Evolutionary conservation across 1,284 basidiomycete genomes (phyloP).

Genomic region (Ganoderma lucidum): DNA sequence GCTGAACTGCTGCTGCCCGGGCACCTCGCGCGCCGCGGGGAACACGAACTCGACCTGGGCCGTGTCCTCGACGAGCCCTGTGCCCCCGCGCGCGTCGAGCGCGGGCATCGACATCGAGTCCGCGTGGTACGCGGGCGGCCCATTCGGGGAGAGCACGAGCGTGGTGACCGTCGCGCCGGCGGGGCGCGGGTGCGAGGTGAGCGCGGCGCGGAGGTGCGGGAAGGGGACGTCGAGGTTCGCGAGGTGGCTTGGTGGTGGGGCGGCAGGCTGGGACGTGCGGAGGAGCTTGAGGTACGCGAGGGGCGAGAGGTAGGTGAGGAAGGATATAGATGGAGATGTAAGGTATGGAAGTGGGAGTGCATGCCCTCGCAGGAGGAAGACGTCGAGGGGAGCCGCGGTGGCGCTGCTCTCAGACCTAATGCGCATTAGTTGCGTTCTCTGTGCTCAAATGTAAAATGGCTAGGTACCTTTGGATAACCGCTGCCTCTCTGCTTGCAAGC

Average conservation of each 20-base stretch:
- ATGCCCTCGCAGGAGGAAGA: conserved; percentile 69
- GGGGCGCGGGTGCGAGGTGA: conserved; percentile 48
- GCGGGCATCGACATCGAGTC: conserved; percentile 37
- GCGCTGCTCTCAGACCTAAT: conserved; percentile 45
- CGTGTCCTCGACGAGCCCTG: conserved; percentile 48
- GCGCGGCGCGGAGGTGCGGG: conserved; percentile 52
- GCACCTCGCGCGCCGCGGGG: conserved; percentile 45
- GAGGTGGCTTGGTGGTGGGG: conserved; percentile 34
- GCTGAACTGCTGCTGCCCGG: conserved; percentile 46
- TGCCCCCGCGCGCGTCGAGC: conserved; percentile 39
- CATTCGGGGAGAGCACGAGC: conserved; percentile 55
- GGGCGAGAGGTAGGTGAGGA: conserved; percentile 74
- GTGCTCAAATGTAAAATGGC: not conserved
- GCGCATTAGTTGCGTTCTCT: not conserved
- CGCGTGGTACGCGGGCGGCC: conserved; percentile 26
- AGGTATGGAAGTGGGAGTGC: conserved; percentile 75
- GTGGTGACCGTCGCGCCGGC: conserved; percentile 65
- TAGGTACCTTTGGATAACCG: conserved; percentile 60
- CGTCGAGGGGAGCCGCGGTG: conserved; percentile 61
- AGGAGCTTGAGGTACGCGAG: conserved; percentile 69
- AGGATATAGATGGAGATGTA: conserved; percentile 69
- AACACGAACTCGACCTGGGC: conserved; percentile 58
- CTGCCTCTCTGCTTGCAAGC: conserved; percentile 62
- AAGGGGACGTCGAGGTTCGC: conserved; percentile 62
- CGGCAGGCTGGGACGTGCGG: conserved; percentile 42